These are phyloP conservation scores for Fusarium cicatricum DNA, from an alignment of 2,329 filamentous ascomycete species.

Conservation along the genomic window DNA sequence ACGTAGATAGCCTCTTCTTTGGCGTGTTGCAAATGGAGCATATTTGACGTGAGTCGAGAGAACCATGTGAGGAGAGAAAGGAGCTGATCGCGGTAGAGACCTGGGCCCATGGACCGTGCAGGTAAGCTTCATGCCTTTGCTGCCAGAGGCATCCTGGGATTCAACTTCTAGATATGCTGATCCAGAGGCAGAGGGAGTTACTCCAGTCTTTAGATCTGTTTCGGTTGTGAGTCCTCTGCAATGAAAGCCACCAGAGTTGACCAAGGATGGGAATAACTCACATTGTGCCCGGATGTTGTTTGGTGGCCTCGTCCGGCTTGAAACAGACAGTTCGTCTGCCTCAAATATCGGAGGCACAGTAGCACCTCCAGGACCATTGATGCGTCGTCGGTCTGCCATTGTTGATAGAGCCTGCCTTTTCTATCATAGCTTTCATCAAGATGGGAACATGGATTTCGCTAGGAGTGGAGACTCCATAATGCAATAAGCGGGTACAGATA, in stretches of 20 bases:
- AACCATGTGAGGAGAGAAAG: constrained; percentile 91
- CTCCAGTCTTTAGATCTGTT: constrained; percentile 85
- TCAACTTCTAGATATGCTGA: constrained; percentile 85
- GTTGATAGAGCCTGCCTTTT: constrained; percentile 6
- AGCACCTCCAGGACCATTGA: constrained; percentile 84
- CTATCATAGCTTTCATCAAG: constrained; percentile 3
- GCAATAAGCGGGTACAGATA: constrained; percentile 19
- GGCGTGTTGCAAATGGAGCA: constrained; percentile 88
- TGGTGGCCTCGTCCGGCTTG: constrained; percentile 65
- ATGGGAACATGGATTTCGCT: constrained; percentile 32
- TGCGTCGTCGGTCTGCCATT: constrained; percentile 86
- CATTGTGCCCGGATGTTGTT: constrained; percentile 87
- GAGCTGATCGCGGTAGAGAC: constrained; percentile 86
- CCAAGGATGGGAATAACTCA: constrained; percentile 54
- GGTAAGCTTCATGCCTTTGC: constrained; percentile 84
- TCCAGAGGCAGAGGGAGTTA: constrained; percentile 92
- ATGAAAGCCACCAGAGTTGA: not conserved
- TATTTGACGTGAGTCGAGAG: constrained; percentile 96
- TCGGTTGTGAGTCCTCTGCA: constrained; percentile 25
- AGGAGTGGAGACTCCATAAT: constrained; percentile 15
- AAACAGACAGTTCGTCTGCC: constrained; percentile 52
- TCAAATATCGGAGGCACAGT: constrained; percentile 80
- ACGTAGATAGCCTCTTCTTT: constrained; percentile 83
- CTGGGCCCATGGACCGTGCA: constrained; percentile 94
- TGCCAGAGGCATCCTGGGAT: constrained; percentile 54